A percentile compares a stretch with the other conserved stretches of the same genome.
Evolutionary conservation across 2,329 filamentous ascomycete genomes (phyloP).

Genomic region (Ascochyta viciae-villosae): DNA sequence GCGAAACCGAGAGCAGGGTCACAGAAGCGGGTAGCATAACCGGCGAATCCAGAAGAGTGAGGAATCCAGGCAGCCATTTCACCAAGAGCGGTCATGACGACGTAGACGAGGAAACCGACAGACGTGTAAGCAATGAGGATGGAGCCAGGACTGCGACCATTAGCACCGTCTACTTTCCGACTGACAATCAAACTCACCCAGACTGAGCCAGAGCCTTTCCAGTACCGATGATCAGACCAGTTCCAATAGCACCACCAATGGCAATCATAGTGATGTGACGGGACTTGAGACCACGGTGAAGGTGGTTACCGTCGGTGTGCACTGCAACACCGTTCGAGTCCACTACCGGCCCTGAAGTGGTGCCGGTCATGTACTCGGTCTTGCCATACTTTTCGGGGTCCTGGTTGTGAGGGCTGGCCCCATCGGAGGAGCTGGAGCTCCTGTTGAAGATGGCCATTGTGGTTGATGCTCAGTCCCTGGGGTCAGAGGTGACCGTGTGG

Average conservation of each 20-base stretch:
- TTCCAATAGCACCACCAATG: slow-evolving; percentile 76
- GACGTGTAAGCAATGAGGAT: slow-evolving; percentile 75
- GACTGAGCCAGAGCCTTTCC: slow-evolving; percentile 59
- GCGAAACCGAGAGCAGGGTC: slow-evolving; percentile 83
- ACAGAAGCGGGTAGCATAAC: slow-evolving; percentile 79
- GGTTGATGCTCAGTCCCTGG: neutral
- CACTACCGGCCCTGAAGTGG: slow-evolving; percentile 12
- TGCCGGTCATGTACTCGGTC: slow-evolving; percentile 30
- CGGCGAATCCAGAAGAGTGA: slow-evolving; percentile 78
- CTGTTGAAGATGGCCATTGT: slow-evolving; percentile 41
- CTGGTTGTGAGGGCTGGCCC: slow-evolving; percentile 29
- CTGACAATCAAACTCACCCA: slow-evolving; percentile 41
- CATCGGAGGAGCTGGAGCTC: slow-evolving; percentile 37
- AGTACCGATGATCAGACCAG: slow-evolving; percentile 74
- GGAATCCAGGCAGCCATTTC: slow-evolving; percentile 88
- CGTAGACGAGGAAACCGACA: slow-evolving; percentile 75
- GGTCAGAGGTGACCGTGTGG: slow-evolving; percentile 12
- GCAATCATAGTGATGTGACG: slow-evolving; percentile 70
- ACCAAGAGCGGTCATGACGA: slow-evolving; percentile 82
- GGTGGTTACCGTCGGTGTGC: slow-evolving; percentile 42
- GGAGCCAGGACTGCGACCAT: slow-evolving; percentile 62
- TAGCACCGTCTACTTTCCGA: slow-evolving; percentile 11
- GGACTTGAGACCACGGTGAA: slow-evolving; percentile 62
- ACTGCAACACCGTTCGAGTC: slow-evolving; percentile 35
- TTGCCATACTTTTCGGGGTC: slow-evolving; percentile 35